Evolutionary conservation across 2,329 filamentous ascomycete species (phyloP), one percentile per base, ranked within the genome.

Genomic region (Neophaeococcomyces mojaviensis): DNA sequence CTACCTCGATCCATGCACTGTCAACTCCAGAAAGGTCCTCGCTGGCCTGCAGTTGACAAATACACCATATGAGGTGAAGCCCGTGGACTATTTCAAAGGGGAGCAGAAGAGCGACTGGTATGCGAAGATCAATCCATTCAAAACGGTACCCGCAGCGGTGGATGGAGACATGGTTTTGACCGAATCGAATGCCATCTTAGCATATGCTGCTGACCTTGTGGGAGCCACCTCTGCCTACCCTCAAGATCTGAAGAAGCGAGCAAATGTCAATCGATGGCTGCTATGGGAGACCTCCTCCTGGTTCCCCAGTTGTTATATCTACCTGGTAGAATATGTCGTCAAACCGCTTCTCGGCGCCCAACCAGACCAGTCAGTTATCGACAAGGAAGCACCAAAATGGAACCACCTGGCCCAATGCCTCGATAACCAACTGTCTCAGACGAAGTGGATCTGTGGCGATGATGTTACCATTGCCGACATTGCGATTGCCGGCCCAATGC

Each of bases 1-100:
- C 30, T 65, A 66, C 50, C 56, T 64, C 48, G 65, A 68, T 49
- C 66, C 66, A 8, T 65, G 62, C 52, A 69, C 66, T 20, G 56
- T 68, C 59, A 69, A 70, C 55, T 59, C 59, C 47, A 64, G 63
- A 39, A 69, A 70, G 48, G 62, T 68, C 10, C 58, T 70, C 22
- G 66, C 67, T 31, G 65, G 62, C 7, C 57, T 69, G 16, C 59
- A 66, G 28, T 51, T 67, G 34, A 55, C 68, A 26, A 59, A 60
- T 26, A 56, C 57, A 15, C 53, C 62, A 43, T 67, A 64, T 53
- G 57, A 68, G 4, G 55, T 61, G 42, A 59, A 67, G 40, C 58
- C 57, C 44, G 61, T 69, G 47, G 55, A 64, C 50, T 69, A 64
- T 55, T 68, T 69, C 55, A 61, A 56, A 9, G 62, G 62, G 22